Percentiles rank a stretch among this genome's conserved stretches.
Conservation (phyloP, 1,284 basidiomycete species). For the Thelephora terrestris region DNA sequence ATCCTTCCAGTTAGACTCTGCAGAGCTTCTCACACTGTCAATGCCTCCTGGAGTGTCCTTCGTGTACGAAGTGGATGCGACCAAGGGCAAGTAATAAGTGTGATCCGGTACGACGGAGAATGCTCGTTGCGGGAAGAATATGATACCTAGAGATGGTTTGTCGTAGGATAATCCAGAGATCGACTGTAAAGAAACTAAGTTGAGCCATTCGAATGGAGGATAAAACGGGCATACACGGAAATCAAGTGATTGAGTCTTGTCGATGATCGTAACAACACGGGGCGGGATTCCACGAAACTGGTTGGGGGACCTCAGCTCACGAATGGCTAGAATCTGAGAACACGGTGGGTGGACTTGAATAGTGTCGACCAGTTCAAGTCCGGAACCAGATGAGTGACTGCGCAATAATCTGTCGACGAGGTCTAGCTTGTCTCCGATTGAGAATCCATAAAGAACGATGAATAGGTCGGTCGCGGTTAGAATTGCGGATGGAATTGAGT, state of each 20-base stretch:
- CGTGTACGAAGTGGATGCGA: slow-evolving; percentile 22
- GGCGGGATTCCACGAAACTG: slow-evolving; percentile 9
- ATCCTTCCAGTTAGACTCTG: slow-evolving; percentile 38
- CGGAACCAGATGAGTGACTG: slow-evolving; percentile 11
- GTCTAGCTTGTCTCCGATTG: slow-evolving; percentile 44
- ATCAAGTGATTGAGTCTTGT: slow-evolving; percentile 35
- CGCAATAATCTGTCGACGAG: slow-evolving; percentile 42
- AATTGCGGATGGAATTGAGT: slow-evolving; percentile 15
- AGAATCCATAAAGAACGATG: slow-evolving; percentile 51
- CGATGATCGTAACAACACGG: slow-evolving; percentile 36
- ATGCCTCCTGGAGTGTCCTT: slow-evolving; percentile 15
- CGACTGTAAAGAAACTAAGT: slow-evolving; percentile 35
- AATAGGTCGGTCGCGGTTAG: slow-evolving; percentile 35
- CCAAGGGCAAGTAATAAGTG: slow-evolving; percentile 44
- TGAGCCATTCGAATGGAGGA: slow-evolving; percentile 26
- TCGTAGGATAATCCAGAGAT: slow-evolving; percentile 25
- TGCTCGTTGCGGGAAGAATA: slow-evolving; percentile 46
- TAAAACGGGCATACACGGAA: slow-evolving; percentile 36
- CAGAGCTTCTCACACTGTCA: slow-evolving; percentile 6
- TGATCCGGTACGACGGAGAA: slow-evolving; percentile 34
- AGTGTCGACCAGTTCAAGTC: slow-evolving; percentile 4
- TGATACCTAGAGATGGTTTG: slow-evolving; percentile 50
- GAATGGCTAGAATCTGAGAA: slow-evolving; percentile 13
- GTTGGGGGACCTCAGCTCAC: slow-evolving; percentile 13
- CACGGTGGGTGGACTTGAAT: not conserved